These are phyloP conservation scores for Wickerhamomyces bisporus DNA, from an alignment of 805 yeast genomes.

Conservation along the genomic window DNA sequence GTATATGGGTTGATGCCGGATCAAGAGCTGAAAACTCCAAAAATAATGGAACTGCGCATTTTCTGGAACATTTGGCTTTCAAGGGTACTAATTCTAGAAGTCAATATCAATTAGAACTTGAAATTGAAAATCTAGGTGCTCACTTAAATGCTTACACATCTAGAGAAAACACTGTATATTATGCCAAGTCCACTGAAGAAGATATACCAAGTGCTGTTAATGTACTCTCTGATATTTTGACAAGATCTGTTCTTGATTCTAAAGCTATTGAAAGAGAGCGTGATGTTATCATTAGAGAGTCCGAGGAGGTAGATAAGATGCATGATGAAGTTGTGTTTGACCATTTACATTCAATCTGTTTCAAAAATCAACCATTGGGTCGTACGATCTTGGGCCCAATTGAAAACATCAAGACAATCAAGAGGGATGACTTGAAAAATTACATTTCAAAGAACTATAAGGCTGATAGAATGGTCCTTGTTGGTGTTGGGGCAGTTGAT, in stretches of 20 bases:
- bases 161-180: constrained; percentile 95
- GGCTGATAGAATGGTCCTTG: constrained; percentile 97
- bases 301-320: constrained; percentile 97
- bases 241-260: constrained; percentile 76
- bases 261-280: constrained; percentile 91
- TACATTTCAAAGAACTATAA: constrained; percentile 85
- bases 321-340: constrained; percentile 98
- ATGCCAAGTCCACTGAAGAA: constrained; percentile 76
- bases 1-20: constrained; percentile 98
- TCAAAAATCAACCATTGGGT: constrained; percentile 87
- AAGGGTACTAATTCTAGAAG: constrained; percentile 84
- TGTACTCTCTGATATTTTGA: constrained; percentile 83
- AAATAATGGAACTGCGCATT: constrained; percentile 94
- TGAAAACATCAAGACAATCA: constrained; percentile 76
- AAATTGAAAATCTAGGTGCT: constrained; percentile 93
- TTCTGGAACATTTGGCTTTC: constrained; percentile 92
- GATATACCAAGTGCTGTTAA: constrained; percentile 86
- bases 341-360: constrained; percentile 90
- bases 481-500: constrained; percentile 91
- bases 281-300: constrained; percentile 92
- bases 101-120: constrained; percentile 81
- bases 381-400: constrained; percentile 95
- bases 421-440: constrained; percentile 66
- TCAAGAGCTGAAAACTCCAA: constrained; percentile 88
- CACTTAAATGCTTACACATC: constrained; percentile 98